These are phyloP conservation scores for Pseudocercospora macadamiae DNA, from an alignment of 2,329 filamentous ascomycete genomes.

Conservation along the genomic window DNA sequence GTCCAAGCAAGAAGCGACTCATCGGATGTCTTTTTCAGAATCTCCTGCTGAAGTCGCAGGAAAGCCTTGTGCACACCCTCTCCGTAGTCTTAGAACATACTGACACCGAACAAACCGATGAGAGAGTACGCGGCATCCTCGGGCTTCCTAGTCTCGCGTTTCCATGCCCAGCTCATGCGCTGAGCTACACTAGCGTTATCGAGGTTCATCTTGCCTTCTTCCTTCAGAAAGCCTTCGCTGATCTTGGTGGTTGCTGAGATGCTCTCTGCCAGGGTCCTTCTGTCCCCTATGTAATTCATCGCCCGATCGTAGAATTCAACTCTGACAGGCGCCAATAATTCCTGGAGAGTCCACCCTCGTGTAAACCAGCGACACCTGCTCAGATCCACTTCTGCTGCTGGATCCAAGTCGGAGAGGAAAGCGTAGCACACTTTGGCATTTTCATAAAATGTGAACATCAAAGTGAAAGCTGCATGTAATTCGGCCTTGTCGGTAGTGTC, in stretches of 20 bases:
- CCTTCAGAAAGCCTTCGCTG: not conserved
- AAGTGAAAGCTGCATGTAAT: not conserved
- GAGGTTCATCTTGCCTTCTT: not conserved
- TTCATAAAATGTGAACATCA: not conserved
- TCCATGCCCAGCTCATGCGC: conserved; percentile 27
- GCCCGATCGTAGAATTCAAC: not conserved
- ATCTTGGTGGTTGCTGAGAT: not conserved
- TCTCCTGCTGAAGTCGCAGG: conserved; percentile 42
- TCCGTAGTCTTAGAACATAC: conserved; percentile 51
- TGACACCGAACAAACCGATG: conserved; percentile 49
- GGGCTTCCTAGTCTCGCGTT: conserved; percentile 19
- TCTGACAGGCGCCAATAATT: not conserved
- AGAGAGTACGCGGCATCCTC: conserved; percentile 53
- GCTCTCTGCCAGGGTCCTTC: not conserved
- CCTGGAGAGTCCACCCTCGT: no score
- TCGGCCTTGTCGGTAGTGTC: not conserved
- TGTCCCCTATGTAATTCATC: not conserved
- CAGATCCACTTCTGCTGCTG: not conserved
- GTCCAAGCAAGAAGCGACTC: conserved; percentile 12
- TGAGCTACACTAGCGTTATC: conserved; percentile 16
- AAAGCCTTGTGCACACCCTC: conserved; percentile 34
- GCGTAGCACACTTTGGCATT: not conserved
- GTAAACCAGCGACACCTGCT: no score
- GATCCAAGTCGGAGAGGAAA: not conserved
- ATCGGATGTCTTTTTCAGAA: conserved; percentile 20